Evolutionary conservation across 352 stramenopile genomes (phyloP), one percentile per base, ranked within the genome.

Genomic region (Phytophthora vignae): DNA sequence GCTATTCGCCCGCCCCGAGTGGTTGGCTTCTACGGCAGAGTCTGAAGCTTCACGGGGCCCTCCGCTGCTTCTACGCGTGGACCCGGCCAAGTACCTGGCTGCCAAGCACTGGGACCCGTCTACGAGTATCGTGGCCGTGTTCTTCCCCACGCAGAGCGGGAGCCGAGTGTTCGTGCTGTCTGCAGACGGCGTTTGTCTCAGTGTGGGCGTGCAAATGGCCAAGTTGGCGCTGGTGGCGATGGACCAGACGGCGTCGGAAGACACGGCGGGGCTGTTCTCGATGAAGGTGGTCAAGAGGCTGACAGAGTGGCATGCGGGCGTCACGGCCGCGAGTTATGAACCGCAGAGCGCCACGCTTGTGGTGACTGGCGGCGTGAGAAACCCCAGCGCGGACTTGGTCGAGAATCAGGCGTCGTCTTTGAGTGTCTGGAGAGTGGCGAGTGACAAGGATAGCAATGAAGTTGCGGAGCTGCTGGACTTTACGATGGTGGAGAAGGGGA

Each of bases 391-490:
- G 0, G 85, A 87, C 62, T 66, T 94, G 11, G 31, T 86, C 0
- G 29, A 76, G 29, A 73, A 78, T 3, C 68, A 79, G 42, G 84
- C 81, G 21, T 92, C 85, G 1, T 92, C 87, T 3, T 49, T 94
- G 29, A 93, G 79, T 60, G 84, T 91, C 15, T 94, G 87, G 87
- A 79, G 74, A 53, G 60, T 94, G 19, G 21, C 36, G 9, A 68
- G 66, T 4, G 57, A 64, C 4, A 69, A 79, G 14, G 73, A 74
- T 3, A 69, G 58, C 29, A 84, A 83, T 54, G 76, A 89, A 17
- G 69, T 79, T 36, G 73, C 72, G 1, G 85, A 93, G 38, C 44
- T 94, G 40, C 63, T 93, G 25, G 87, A 94, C 55, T 90, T 81
- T 57, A 92, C 85, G 15, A 91, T 94, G 72, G 70, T 93, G 1